Base-by-base conservation (phyloP, 768 basidiomycete genomes). In the Kondoa malvinella region DNA sequence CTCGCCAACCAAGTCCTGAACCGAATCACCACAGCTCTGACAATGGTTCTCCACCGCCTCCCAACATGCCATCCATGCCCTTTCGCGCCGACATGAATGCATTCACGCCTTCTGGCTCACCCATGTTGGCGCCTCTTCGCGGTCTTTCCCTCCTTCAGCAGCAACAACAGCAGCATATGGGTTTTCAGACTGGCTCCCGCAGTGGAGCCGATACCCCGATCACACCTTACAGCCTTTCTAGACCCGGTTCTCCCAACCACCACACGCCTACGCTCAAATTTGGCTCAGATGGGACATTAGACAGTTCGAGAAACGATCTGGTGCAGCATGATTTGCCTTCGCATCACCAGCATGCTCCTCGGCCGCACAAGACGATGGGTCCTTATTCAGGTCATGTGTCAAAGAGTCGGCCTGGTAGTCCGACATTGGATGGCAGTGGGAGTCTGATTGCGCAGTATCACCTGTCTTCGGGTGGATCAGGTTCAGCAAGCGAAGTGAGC, bases 1-100 rank as follows among this genome's bases (percentile, higher is more conserved):
- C 69, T 27, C 57, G 69, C 16, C 69, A 69, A 27, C 33, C 66
- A 3, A 68, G 67, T 4, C 69, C 69, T 27, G 69, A 69, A 33
- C 32, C 61, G 3, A 17, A 34, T 12, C 27, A 15, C 12, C 8
- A 63, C 8, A 50, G 40, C 21, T 63, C 30, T 3, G 61, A 63
- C 26, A 31, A 27, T 17, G 61, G 29, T 21, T 63, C 61, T 27
- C 61, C 61, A 30, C 61, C 61, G 8, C 61, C 61, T 50, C 40
- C 40, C 8, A 50, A 50, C 40, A 50, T 50, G 40, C 40, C 40
- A 50, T 8, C 40, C 21, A 8, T 50, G 21, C 40, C 40, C 21
- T 50, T 50, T 17, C 4, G 58, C 8, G 30, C 15, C 12, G 61
- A 27, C 12, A 30, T 27, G 16, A 32, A 3, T 33, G 14, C 27